Conservation (phyloP, 23 red algal species). For the Gracilariopsis chorda region DNA sequence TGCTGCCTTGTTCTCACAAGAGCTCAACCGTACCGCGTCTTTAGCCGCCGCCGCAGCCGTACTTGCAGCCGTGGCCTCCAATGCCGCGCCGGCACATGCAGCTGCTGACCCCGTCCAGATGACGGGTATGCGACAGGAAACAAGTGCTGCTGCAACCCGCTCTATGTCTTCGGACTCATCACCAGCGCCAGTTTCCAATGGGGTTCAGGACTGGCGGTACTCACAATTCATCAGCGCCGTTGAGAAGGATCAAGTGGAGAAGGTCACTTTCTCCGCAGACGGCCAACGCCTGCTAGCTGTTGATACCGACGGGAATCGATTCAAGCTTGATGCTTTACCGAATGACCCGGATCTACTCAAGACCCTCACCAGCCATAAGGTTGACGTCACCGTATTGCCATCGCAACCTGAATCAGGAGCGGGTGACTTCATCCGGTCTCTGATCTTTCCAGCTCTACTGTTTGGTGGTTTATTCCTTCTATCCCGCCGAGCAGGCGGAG, state of each 20-base stretch:
- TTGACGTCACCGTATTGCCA: constrained; percentile 96
- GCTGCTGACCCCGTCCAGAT: constrained; percentile 53
- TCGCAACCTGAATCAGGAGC: constrained; percentile 81
- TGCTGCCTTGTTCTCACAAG: background rate
- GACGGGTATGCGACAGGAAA: constrained; percentile 52
- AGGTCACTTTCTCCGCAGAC: constrained; percentile 97
- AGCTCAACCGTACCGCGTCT: background rate
- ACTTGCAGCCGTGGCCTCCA: constrained; percentile 2
- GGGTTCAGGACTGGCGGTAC: constrained; percentile 84
- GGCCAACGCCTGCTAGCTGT: constrained; percentile 86
- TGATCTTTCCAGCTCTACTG: constrained; percentile 92
- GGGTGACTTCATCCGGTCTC: constrained; percentile 85
- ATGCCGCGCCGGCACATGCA: constrained; percentile 3
- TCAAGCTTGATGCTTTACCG: constrained; percentile 93
- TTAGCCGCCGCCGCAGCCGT: constrained; percentile 35
- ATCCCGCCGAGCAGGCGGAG: constrained; percentile 78
- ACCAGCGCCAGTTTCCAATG: background rate
- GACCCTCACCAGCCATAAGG: constrained; percentile 87
- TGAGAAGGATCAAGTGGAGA: constrained; percentile 87
- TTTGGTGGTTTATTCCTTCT: constrained; percentile 96
- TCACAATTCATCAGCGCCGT: constrained; percentile 91
- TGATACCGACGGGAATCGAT: constrained; percentile 93
- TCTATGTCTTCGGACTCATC: background rate
- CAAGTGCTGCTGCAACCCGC: background rate
- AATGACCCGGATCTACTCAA: constrained; percentile 92